Base-by-base conservation (phyloP, 2,329 filamentous ascomycete genomes). In the Aspergillus amoenus region DNA sequence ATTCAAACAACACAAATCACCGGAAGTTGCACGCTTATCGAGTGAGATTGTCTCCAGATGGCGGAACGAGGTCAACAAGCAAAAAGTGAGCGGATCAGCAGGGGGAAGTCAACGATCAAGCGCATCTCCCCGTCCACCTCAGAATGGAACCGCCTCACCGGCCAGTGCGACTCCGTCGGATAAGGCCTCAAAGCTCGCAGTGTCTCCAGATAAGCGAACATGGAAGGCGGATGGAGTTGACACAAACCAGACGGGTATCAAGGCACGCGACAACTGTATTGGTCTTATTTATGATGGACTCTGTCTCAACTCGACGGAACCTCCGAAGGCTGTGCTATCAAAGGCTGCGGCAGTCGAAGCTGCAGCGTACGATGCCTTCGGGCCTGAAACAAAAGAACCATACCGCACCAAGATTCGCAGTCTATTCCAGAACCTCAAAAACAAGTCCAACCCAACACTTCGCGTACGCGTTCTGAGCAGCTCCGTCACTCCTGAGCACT, bases 211-310 rank as follows among this genome's bases (percentile, higher is more conserved):
- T 69, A 94, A 92, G 80, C 87, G 94, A 66, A 91, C 85, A 65
- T 90, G 88, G 79, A 88, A 88, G 66, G 83, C 81, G n/a, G 94
- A 97, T 73, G 87, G 88, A 41, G 86, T 96, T 52, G 87, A 93
- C 67, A 84, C 85, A 66, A 85, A 88, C 63, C 84, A 91, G 52
- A 97, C 92, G 15, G 86, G 86, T 47, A 87, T 88, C 58, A 78
- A 82, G 56, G 83, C 84, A 18, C 89, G 94, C 58, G 90, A 97
- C 78, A 88, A 86, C 70, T 96, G 90, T 73, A 87, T 97, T 61
- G 92, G 91, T 49, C 83, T 99, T 43, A 84, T 99, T 74, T 99
- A 97, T 79, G 94, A 99, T 68, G 94, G 93, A 15, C 82, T 99
- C 61, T 92, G 89, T 46, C 84, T 86, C 56, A 88, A 89, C 73